These are phyloP conservation scores for Lachancea sp. DNA, from an alignment of 805 yeast genomes.

Conservation along the genomic window DNA sequence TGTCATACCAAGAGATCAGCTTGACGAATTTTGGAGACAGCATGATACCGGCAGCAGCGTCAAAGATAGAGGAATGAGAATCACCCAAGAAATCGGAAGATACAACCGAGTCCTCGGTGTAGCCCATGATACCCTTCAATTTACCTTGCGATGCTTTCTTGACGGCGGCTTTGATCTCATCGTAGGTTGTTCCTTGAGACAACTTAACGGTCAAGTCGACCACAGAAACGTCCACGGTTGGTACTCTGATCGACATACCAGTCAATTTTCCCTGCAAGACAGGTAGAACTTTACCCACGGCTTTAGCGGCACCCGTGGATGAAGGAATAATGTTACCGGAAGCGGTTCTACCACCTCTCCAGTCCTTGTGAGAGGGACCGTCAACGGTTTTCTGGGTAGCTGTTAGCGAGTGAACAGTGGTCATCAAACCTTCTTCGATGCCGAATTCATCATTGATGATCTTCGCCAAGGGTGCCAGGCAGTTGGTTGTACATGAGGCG, in stretches of 20 bases:
- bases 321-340: conserved; percentile 71
- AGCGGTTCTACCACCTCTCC: conserved; percentile 79
- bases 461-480: conserved; percentile 70
- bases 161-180: conserved; percentile 53
- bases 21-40: conserved; percentile 65
- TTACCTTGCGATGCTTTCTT: conserved; percentile 55
- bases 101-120: conserved; percentile 67
- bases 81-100: conserved; percentile 63
- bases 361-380: conserved; percentile 73
- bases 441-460: conserved; percentile 60
- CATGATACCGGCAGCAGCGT: conserved; percentile 63
- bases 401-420: conserved; percentile 67
- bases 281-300: conserved; percentile 69
- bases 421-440: conserved; percentile 69
- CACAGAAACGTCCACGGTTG: conserved; percentile 67
- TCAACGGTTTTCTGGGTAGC: conserved; percentile 71
- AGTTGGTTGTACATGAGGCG: conserved; percentile 71
- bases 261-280: conserved; percentile 66
- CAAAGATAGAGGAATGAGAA: conserved; percentile 58
- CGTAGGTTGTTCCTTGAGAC: conserved; percentile 52
- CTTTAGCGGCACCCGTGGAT: conserved; percentile 73
- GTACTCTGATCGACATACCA: conserved; percentile 70
- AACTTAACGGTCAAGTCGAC: conserved; percentile 66
- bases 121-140: conserved; percentile 58
- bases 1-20: conserved; percentile 68